phyloP scores from a whole-genome alignment of 352 stramenopile genomes.

The Pythium biforme region DNA sequence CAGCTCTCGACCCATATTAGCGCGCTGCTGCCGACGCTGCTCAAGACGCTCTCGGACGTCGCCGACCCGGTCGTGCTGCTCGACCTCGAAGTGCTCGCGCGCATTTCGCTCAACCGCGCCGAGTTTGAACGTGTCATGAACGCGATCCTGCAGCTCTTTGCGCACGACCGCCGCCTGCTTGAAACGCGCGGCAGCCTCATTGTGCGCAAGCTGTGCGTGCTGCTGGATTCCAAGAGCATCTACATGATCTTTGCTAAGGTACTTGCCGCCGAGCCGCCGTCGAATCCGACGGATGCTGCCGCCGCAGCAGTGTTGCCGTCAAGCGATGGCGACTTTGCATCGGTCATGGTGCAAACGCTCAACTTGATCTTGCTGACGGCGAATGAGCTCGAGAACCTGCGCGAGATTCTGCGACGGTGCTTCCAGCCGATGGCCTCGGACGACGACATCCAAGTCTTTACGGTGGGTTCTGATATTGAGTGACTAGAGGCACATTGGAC shows the following conservation, averaged over 20 bases:
- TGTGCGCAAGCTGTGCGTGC: constrained; percentile 97
- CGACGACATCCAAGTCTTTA: constrained; percentile 84
- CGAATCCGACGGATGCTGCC: constrained; percentile 1
- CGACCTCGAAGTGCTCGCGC: constrained; percentile 95
- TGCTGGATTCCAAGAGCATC: constrained; percentile 97
- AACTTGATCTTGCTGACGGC: constrained; percentile 99
- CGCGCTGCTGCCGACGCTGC: constrained; percentile 92
- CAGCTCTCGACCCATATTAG: constrained; percentile 93
- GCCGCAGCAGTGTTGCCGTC: constrained; percentile 35
- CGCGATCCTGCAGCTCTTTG: constrained; percentile 94
- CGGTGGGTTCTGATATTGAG: constrained; percentile 27
- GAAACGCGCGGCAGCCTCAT: constrained; percentile 98
- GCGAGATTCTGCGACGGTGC: constrained; percentile 73
- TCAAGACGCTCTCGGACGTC: constrained; percentile 95
- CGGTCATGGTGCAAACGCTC: constrained; percentile 99
- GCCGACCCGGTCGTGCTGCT: constrained; percentile 97
- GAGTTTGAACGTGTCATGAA: constrained; percentile 94
- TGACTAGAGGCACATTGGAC: not conserved
- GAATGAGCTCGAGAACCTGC: constrained; percentile 93
- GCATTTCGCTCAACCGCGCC: constrained; percentile 91
- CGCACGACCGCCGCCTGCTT: constrained; percentile 74
- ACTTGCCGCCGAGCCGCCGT: constrained; percentile 62
- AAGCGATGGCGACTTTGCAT: constrained; percentile 93
- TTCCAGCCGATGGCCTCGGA: constrained; percentile 68
- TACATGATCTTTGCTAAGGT: constrained; percentile 98